Base-by-base conservation (phyloP, 495 filamentous ascomycete genomes). In the Aspergillus steynii region DNA sequence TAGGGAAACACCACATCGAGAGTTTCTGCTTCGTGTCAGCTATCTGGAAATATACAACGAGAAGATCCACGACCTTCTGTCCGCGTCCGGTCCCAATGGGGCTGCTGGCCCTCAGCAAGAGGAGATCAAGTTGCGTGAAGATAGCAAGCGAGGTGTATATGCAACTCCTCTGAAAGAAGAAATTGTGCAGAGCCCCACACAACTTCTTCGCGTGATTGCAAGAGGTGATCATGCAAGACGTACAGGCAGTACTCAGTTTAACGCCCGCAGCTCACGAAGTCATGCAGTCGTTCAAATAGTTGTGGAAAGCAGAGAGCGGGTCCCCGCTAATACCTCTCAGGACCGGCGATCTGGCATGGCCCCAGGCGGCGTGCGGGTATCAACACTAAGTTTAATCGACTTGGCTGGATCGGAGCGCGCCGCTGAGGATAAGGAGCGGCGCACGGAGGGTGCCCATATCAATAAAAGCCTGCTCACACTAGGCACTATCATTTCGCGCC, bases 1-100 rank as follows among this genome's bases (percentile, higher is more conserved):
- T 67, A 87, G 95, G 49, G 95, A 99, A 77, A 99, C 94, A 7
- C 96, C 95, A 0, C 90, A 92, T 54, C 82, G 96, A 59, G 95
- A 99, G 67, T 99, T 98, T 65, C 78, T 99, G 53, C 86, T 99
- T 55, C 90, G 95, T 56, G 96, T 99, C 67, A 98, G 95, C 80
- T 99, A 98, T 71, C 78, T 99, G 51, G 95, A 99, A 74, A 99
- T 99, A 50, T 99, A 99, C 78, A 99, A 99, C 69, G 95, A 99
- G 72, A 95, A 86, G 77, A 98, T 99, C 42, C 89, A 98, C 68
- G 95, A 99, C 74, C 83, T 99, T 4, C 80, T 99, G 37, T 92
- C 89, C 31, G 87, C 92, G 66, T 81, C 90, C 5, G 74, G 80
- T 4, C 77, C 80, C 29, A 74, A 62, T 34, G 80, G 79, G 5